Conservation (phyloP, 2,329 filamentous ascomycete genomes). For the Tolypocladium paradoxum region DNA sequence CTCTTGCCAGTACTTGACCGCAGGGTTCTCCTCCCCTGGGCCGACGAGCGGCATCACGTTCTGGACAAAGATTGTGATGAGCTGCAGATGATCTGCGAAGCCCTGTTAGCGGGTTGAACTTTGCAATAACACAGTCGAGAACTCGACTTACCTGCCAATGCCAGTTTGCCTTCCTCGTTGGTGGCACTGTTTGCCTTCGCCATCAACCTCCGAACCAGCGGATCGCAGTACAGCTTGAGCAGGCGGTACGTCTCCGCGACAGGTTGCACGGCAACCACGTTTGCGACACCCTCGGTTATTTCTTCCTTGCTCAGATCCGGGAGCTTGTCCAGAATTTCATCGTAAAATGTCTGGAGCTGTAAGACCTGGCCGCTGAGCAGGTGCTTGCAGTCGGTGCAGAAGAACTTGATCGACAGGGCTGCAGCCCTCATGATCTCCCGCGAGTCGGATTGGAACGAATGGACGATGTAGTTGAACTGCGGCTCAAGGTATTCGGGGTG, state of each 20-base stretch:
- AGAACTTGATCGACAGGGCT: conserved; percentile 90
- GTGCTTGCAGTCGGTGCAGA: conserved; percentile 89
- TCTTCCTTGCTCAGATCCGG: conserved; percentile 86
- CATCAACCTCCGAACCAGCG: conserved; percentile 78
- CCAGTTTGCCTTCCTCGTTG: conserved; percentile 72
- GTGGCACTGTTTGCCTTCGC: conserved; percentile 74
- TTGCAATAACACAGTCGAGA: neutral
- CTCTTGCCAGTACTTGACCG: conserved; percentile 92
- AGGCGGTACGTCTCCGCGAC: conserved; percentile 69
- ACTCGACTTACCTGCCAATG: conserved; percentile 60
- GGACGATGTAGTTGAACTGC: conserved; percentile 92
- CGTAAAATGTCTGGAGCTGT: conserved; percentile 86
- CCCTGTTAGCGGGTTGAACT: conserved; percentile 9
- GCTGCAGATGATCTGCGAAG: conserved; percentile 66
- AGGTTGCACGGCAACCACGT: conserved; percentile 80
- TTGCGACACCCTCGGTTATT: conserved; percentile 89
- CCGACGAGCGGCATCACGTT: conserved; percentile 63
- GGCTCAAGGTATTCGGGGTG: conserved; percentile 87
- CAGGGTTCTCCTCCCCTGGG: conserved; percentile 67
- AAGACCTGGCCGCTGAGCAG: conserved; percentile 73
- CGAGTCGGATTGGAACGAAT: conserved; percentile 78
- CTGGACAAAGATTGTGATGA: conserved; percentile 86
- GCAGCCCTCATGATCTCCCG: conserved; percentile 87
- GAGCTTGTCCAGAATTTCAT: conserved; percentile 76
- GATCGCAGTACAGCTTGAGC: conserved; percentile 88